Base-by-base conservation (phyloP, 805 yeast species). In the Kazachstania psychrophila region DNA sequence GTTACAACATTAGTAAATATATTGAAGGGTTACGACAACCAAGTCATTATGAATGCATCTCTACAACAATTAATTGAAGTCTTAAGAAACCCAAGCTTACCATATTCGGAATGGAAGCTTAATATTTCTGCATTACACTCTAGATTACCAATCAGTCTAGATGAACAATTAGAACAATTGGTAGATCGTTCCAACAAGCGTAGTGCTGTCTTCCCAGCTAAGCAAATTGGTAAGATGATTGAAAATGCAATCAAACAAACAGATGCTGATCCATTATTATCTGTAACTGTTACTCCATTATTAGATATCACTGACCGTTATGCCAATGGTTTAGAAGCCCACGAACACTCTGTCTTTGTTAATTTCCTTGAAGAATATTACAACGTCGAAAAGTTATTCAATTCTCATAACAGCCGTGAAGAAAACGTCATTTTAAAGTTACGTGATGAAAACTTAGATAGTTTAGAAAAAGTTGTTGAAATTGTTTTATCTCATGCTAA, bases 1-100 rank as follows among this genome's bases (percentile, higher is more conserved):
- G 61, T 76, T 33, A 57, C 73, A 5, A 75, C 84, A 43, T 69
- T 92, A 60, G 65, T 73, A 46, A 81, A 88, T 63, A 89, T 88
- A 44, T 70, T 94, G 57, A 71, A 72, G 34, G 99, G 99, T 46
- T 92, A 74, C 52, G 98, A 94, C 60, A 89, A 92, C 65, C 97
- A 89, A 66, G 94, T 86, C 46, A 84, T 88, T 44, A 76, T 92
- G 94, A 79, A 79, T 49, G 68, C 83, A 12, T 81, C 96, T 23
- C 72, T 92, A 52, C 75, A 77, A 52, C 77, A 71, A 42, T 68
- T 88, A 51, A 72, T 82, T 43, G 78, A 72, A 38, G 78, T 83
- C 12, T 68, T 94, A 63, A 75, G 81, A 56, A 75, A 86, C 54
- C 80, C 78, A 33, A 78, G 80, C 42, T 70, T 92, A 54, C 99